Evolutionary conservation across 768 basidiomycete genomes (phyloP).

Genomic region (Sporobolomyces phaffii): DNA sequence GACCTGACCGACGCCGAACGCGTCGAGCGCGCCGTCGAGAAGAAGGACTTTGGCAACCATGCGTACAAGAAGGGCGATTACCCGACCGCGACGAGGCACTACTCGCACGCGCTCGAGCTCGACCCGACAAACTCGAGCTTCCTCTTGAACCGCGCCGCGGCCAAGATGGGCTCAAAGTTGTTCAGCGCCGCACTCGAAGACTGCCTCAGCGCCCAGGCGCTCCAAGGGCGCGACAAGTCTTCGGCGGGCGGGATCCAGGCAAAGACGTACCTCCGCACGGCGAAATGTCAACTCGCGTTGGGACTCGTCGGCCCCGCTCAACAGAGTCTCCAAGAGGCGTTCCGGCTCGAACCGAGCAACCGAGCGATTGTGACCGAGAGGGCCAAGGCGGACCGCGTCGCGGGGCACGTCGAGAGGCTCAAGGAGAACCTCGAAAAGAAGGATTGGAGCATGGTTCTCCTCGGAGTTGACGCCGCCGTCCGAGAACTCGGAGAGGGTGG

Average conservation of each 20-base stretch:
- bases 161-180: conserved; percentile 72
- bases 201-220: conserved; percentile 64
- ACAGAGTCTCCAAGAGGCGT: conserved; percentile 59
- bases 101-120: conserved; percentile 68
- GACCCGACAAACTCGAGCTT: conserved; percentile 66
- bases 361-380: conserved; percentile 60
- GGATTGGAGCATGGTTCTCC: conserved; percentile 69
- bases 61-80: conserved; percentile 34
- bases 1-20: conserved; percentile 27
- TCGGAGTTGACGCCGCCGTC: conserved; percentile 64
- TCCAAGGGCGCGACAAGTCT: conserved; percentile 57
- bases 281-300: conserved; percentile 74
- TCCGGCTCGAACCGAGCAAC: conserved; percentile 62
- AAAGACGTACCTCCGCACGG: conserved; percentile 76
- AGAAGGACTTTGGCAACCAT: conserved; percentile 69
- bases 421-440: conserved; percentile 53
- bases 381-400: conserved; percentile 57
- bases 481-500: conserved; percentile 68
- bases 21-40: conserved; percentile 49
- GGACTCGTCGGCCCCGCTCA: conserved; percentile 64
- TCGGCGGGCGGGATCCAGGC: conserved; percentile 47
- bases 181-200: conserved; percentile 70
- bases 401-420: conserved; percentile 36
- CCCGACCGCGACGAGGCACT: conserved; percentile 45
- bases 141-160: conserved; percentile 77